These are phyloP conservation scores for Arthroderma sp. DNA, from an alignment of 2,329 filamentous ascomycete genomes.

Conservation along the genomic window DNA sequence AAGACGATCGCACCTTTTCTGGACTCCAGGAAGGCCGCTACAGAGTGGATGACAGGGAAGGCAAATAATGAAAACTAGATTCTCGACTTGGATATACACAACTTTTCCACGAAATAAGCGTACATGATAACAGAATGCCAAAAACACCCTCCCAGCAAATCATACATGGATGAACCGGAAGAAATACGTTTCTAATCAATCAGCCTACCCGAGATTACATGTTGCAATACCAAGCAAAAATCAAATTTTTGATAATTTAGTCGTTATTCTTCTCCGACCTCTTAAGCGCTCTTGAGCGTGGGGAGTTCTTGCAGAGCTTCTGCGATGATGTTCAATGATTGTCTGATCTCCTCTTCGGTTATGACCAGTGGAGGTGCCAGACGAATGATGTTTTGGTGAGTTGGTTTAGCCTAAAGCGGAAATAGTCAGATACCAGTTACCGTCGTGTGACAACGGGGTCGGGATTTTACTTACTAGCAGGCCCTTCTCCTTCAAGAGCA, in stretches of 20 bases:
- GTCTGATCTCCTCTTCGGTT: constrained; percentile 69
- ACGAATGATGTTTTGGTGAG: constrained; percentile 95
- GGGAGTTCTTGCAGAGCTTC: constrained; percentile 74
- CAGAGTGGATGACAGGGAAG: too few relatives aligned
- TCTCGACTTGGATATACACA: too few relatives aligned
- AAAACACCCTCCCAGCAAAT: too few relatives aligned
- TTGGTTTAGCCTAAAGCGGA: constrained; percentile 71
- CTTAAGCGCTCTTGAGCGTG: constrained; percentile 39
- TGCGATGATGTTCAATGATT: constrained; percentile 65
- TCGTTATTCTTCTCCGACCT: constrained; percentile 43
- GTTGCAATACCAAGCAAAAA: constrained; percentile 43
- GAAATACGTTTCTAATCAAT: too few relatives aligned
- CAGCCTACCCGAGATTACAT: constrained; percentile 17
- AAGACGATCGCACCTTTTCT: too few relatives aligned
- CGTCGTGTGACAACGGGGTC: not conserved
- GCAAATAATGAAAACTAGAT: too few relatives aligned
- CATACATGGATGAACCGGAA: too few relatives aligned
- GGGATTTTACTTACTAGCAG: constrained; percentile 54
- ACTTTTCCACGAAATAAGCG: too few relatives aligned
- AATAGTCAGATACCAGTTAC: not conserved
- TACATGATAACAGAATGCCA: too few relatives aligned
- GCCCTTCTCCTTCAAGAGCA: constrained; percentile 91
- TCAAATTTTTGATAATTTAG: constrained; percentile 23
- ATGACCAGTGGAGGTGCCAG: constrained; percentile 95
- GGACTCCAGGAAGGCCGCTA: too few relatives aligned